Conservation (phyloP, 768 basidiomycete genomes). For the Suillus hirtellus region DNA sequence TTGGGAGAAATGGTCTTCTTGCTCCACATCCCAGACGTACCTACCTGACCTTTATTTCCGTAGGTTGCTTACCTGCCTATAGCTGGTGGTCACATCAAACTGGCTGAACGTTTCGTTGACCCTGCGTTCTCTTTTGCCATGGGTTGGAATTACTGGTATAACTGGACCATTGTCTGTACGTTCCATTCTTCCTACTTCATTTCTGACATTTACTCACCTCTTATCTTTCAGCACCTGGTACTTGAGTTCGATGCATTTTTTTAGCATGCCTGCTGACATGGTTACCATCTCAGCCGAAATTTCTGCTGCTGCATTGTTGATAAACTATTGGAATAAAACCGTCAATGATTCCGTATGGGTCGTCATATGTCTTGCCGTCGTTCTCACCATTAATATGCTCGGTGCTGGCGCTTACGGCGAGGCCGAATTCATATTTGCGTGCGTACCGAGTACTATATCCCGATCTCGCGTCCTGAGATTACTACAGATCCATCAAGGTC, state of each 20-base stretch:
- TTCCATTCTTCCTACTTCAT: neutral
- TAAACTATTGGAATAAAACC: conserved; percentile 65
- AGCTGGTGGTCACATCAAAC: conserved; percentile 76
- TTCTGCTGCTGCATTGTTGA: conserved; percentile 62
- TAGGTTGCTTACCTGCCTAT: conserved; percentile 74
- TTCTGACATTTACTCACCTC: conserved; percentile 23
- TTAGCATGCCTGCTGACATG: conserved; percentile 8
- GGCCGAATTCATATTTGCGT: conserved; percentile 86
- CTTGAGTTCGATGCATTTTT: neutral
- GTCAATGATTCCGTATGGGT: conserved; percentile 80
- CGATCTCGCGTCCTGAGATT: neutral
- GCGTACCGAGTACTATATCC: conserved; percentile 10
- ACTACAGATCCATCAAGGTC: conserved; percentile 76
- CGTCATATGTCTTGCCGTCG: conserved; percentile 70
- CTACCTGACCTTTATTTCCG: conserved; percentile 53
- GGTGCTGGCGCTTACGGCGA: conserved; percentile 83
- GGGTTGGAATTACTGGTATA: conserved; percentile 60
- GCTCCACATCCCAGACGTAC: conserved; percentile 57
- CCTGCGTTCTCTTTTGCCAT: conserved; percentile 62
- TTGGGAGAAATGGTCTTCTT: conserved; percentile 67
- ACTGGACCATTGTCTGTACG: conserved; percentile 29
- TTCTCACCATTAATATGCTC: conserved; percentile 72
- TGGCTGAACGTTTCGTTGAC: conserved; percentile 82
- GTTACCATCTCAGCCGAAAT: conserved; percentile 27
- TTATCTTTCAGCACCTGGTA: conserved; percentile 13